Evolutionary conservation across 2,329 filamentous ascomycete species (phyloP), one percentile per base, ranked within the genome.

Genomic region (Phaeoacremonium minimum): DNA sequence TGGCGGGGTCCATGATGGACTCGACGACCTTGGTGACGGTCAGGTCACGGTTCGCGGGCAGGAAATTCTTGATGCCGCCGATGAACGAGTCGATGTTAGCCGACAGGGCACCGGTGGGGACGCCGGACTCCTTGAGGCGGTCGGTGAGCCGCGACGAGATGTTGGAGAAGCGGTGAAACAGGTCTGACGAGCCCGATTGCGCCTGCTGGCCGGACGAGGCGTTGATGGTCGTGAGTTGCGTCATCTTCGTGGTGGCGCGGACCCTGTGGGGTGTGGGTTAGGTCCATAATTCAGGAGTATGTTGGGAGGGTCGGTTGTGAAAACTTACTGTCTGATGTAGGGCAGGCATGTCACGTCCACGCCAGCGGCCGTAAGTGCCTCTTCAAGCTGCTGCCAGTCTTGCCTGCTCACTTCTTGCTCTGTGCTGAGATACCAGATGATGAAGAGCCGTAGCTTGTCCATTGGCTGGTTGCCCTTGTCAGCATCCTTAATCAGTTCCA

Each of bases 1-100:
- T 80, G 31, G 87, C 77, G 0, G 93, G 93, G 54, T 98, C 93
- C 91, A 98, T 98, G 52, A 98, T 83, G 2, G 88, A 95, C 61
- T 98, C 93, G 28, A 93, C 91, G 55, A 98, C 96, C 64, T 97
- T 97, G 38, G 94, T 98, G 36, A 98, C 78, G 0, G 93, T 97
- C 8, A 97, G 76, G 56, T 98, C 94, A 51, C 90, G 88, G 65
- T 98, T 94, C 12, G 81, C 87, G 0, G 94, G 93, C n/a, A 98
- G 69, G 64, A 98, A 95, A 63, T 95, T 97, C 66, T 97, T 98
- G 55, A 98, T 91, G 30, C 91, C 91, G 6, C 88, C 91, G 44
- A 97, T 90, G 30, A 98, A 77, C 18, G 85, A 91, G 60, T 97
- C 93, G 53, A 98, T 87, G 58, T 97, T 97, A 36, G 81, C 80